These are phyloP conservation scores for Nidula microcarpa DNA, from an alignment of 768 basidiomycete species.

Conservation along the genomic window DNA sequence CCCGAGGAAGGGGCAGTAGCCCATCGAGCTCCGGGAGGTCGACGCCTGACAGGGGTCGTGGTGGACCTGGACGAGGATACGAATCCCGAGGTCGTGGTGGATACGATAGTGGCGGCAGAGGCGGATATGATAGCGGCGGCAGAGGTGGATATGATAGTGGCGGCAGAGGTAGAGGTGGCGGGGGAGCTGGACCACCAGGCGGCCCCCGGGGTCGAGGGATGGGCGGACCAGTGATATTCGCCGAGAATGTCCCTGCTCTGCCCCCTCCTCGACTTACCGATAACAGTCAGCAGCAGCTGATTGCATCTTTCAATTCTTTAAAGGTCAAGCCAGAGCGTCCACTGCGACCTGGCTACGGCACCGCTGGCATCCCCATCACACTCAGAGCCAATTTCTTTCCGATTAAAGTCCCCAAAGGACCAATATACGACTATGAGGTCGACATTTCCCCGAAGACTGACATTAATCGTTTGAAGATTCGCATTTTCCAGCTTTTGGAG, in stretches of 20 bases:
- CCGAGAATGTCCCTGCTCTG: slow-evolving; percentile 26
- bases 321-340: slow-evolving; percentile 33
- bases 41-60: slow-evolving; percentile 14
- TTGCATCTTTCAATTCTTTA: slow-evolving; percentile 32
- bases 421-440: slow-evolving; percentile 55
- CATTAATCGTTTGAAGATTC: slow-evolving; percentile 38
- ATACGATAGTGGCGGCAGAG: slow-evolving; percentile 17
- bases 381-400: slow-evolving; percentile 66
- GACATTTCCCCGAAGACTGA: slow-evolving; percentile 45
- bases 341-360: slow-evolving; percentile 57
- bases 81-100: slow-evolving; percentile 17
- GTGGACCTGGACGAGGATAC: slow-evolving; percentile 16
- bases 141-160: not conserved
- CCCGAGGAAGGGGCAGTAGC: not conserved
- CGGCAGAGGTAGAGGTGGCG: slow-evolving; percentile 8
- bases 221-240: slow-evolving; percentile 33
- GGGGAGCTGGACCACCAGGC: slow-evolving; percentile 17
- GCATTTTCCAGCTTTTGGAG: slow-evolving; percentile 58
- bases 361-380: slow-evolving; percentile 39
- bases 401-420: slow-evolving; percentile 40
- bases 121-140: slow-evolving; percentile 16
- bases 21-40: not conserved
- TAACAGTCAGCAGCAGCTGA: slow-evolving; percentile 29
- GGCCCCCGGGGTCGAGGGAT: slow-evolving; percentile 21
- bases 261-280: slow-evolving; percentile 31